A percentile compares a stretch with the other conserved stretches of the same genome.
Evolutionary conservation across 78 protist species (phyloP).

Genomic region (Pigoraptor vietnamica): DNA sequence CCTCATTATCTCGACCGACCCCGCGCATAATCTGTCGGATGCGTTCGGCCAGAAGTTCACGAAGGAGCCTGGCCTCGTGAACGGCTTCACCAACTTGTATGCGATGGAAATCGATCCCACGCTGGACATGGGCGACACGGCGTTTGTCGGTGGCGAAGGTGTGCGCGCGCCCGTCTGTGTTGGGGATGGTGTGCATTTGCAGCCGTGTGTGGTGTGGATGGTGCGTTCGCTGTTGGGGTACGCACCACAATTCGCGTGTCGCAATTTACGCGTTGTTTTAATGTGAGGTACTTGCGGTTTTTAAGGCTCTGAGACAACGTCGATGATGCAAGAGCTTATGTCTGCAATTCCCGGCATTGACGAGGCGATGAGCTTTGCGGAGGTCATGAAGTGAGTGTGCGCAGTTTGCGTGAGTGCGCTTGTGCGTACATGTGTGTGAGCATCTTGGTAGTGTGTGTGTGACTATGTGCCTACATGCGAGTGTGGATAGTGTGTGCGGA

Average conservation of each 20-base stretch:
- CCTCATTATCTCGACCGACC: constrained; percentile 94
- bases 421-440: no score
- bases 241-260: no score
- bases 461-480: no score
- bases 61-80: constrained; percentile 65
- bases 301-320: no score
- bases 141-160: neutral
- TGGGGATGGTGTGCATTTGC: neutral
- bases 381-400: constrained; percentile 70
- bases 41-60: constrained; percentile 89
- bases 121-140: neutral
- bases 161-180: neutral
- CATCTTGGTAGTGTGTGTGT: no score
- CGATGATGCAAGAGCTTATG: constrained; percentile 39
- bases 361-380: constrained; percentile 87
- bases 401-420: no score
- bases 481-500: no score
- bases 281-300: no score
- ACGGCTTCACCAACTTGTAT: constrained; percentile 61
- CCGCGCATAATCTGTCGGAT: constrained; percentile 96
- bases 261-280: no score
- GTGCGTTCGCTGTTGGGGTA: no score
- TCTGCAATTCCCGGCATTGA: constrained; percentile 93
- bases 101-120: neutral
- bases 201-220: neutral